These are phyloP conservation scores for Heliamphora exappendiculata DNA, from an alignment of 148 eudicot genomes.

Conservation along the genomic window DNA sequence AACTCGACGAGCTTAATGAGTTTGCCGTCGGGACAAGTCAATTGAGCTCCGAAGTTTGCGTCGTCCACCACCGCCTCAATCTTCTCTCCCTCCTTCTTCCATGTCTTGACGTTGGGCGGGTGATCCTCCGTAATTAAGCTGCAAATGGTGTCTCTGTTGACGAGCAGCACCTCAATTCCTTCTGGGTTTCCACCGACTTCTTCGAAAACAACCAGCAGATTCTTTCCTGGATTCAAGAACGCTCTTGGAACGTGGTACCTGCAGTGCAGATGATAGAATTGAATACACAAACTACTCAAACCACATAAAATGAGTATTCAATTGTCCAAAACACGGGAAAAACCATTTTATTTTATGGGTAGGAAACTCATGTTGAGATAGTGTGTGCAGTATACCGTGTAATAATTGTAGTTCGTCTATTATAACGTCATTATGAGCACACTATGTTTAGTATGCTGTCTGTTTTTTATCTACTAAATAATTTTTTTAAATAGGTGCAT, in stretches of 20 bases:
- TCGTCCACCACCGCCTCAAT: conserved; percentile 24
- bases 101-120: conserved; percentile 42
- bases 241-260: conserved; percentile 89
- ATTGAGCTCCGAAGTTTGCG: conserved; percentile 25
- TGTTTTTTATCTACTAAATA: too few species aligned
- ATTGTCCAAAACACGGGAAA: too few species aligned
- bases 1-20: conserved; percentile 42
- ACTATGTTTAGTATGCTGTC: too few species aligned
- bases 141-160: conserved; percentile 62
- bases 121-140: conserved; percentile 39
- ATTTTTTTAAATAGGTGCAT: too few species aligned
- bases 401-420: too few species aligned
- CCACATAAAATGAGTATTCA: too few species aligned
- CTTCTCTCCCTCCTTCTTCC: conserved; percentile 33
- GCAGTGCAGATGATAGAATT: too few species aligned
- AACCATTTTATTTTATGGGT: too few species aligned
- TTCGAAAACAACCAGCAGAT: conserved; percentile 71
- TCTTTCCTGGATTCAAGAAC: conserved; percentile 53
- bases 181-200: conserved; percentile 55
- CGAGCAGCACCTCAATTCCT: conserved; percentile 39
- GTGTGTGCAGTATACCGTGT: too few species aligned
- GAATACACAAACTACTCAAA: too few species aligned
- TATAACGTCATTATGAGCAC: too few species aligned
- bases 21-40: conserved; percentile 44
- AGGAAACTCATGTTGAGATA: too few species aligned